Base-by-base conservation (phyloP, 177 flowering plant species). In the Vitis hybrid region DNA sequence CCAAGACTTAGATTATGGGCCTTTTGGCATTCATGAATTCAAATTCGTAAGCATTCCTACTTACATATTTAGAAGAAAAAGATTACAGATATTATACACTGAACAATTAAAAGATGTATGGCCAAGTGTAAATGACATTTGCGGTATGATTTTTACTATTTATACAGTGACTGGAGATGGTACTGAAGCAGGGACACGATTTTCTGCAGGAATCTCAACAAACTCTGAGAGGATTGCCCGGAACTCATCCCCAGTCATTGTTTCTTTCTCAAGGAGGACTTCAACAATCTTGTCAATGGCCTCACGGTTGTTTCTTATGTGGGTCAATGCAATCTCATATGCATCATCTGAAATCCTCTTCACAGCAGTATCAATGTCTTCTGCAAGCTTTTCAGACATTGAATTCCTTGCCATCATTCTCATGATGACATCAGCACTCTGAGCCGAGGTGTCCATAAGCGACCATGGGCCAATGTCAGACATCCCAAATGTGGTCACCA, bases 381-480 rank as follows among this genome's bases (percentile, higher is more conserved):
- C 98, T 0, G 99, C 99, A 13, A 95, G 99, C 84, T 69, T 95
- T 75, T 95, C 99, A 0, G 99, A 95, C 99, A 95, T 95, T 12
- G 99, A 95, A 72, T 95, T 95, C 76, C 97, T 88, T 1, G 99
- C 98, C 98, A 95, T 93, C 99, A 95, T 95, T 80, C 99, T 87
- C 99, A 93, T 93, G 78, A 95, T 89, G 7, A 95, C 89, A 78
- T 95, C 99, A 3, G 26, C 81, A 70, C 94, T 89, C 76, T 95
- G 99, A 11, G 89, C 89, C 18, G 91, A 84, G 9, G 89, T 48
- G 72, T 95, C 99, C 99, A 95, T 93, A 4, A 95, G 87, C 1
- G 98, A 93, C 99, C 99, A 95, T 70, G 99, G 99, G 6, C 99
- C 98, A 26, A 95, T 88, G 52, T 93, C 99, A 19, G 98, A 95